Percentiles rank a stretch among this genome's conserved stretches.
These are phyloP conservation scores for Grifola frondosa DNA, from an alignment of 1,284 basidiomycete genomes.

Conservation along the genomic window DNA sequence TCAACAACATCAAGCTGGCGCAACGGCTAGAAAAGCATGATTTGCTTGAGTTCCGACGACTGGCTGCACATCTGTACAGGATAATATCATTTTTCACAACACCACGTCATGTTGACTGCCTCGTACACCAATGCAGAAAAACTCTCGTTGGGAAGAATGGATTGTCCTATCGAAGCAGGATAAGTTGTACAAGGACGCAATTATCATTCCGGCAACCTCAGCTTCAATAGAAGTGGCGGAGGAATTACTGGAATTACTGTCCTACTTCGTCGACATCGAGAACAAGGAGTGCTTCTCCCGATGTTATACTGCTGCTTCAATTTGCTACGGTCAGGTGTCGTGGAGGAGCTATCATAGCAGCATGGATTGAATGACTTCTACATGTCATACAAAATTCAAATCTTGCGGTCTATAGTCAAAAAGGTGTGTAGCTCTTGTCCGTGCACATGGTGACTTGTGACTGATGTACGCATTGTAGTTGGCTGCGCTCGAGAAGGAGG, in stretches of 20 bases:
- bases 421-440: constrained; percentile 45
- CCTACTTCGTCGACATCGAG: constrained; percentile 94
- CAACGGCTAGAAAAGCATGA: constrained; percentile 86
- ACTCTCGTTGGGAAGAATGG: constrained; percentile 90
- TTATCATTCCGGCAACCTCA: constrained; percentile 86
- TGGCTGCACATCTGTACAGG: constrained; percentile 95
- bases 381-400: constrained; percentile 91
- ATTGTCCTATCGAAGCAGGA: constrained; percentile 92
- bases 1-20: constrained; percentile 88
- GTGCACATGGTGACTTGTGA: not conserved
- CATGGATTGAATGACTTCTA: constrained; percentile 93
- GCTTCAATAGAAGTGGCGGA: constrained; percentile 83
- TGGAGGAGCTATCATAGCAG: constrained; percentile 94
- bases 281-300: constrained; percentile 95
- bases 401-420: constrained; percentile 69
- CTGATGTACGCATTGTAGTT: constrained; percentile 44
- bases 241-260: constrained; percentile 89
- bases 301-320: constrained; percentile 91
- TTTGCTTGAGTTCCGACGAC: constrained; percentile 89
- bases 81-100: constrained; percentile 36
- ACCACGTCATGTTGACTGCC: not conserved
- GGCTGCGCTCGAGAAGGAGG: constrained; percentile 73
- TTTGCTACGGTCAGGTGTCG: constrained; percentile 83
- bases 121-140: constrained; percentile 64
- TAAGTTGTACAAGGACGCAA: constrained; percentile 93